These are phyloP conservation scores for Davidsoniella virescens DNA, from an alignment of 2,329 filamentous ascomycete genomes.

Conservation along the genomic window DNA sequence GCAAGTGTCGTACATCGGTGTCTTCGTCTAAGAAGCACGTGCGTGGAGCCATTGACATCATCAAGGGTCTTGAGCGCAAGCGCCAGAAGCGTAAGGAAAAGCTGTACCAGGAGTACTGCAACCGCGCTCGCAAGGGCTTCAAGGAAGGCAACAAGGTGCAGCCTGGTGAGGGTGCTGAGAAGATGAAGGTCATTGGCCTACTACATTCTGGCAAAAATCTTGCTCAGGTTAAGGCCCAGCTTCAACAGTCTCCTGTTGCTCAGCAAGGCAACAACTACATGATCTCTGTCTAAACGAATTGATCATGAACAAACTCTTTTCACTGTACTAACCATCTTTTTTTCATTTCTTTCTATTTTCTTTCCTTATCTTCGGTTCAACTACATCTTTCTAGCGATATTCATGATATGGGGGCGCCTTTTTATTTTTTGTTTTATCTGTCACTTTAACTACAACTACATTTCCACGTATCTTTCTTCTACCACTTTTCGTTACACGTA, in stretches of 20 bases:
- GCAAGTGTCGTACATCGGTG: constrained; percentile 26
- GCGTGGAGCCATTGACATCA: constrained; percentile 91
- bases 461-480: constrained; percentile 1
- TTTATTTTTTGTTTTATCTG: constrained; percentile 1
- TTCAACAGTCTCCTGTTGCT: constrained; percentile 4
- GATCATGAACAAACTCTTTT: neutral
- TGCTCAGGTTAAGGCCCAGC: constrained; percentile 18
- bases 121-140: constrained; percentile 57
- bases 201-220: constrained; percentile 70
- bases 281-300: constrained; percentile 43
- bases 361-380: constrained; percentile 1
- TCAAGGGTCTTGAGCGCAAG: constrained; percentile 91
- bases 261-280: constrained; percentile 50
- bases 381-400: constrained; percentile 1
- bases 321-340: neutral
- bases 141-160: constrained; percentile 47
- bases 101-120: constrained; percentile 75
- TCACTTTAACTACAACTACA: neutral
- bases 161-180: constrained; percentile 76
- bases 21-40: constrained; percentile 42
- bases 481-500: neutral
- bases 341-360: neutral
- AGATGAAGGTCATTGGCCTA: constrained; percentile 70
- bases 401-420: constrained; percentile 8
- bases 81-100: constrained; percentile 86